Evolutionary conservation across 2,329 filamentous ascomycete species (phyloP), one percentile per base, ranked within the genome.

Genomic region (Alternaria solani): DNA sequence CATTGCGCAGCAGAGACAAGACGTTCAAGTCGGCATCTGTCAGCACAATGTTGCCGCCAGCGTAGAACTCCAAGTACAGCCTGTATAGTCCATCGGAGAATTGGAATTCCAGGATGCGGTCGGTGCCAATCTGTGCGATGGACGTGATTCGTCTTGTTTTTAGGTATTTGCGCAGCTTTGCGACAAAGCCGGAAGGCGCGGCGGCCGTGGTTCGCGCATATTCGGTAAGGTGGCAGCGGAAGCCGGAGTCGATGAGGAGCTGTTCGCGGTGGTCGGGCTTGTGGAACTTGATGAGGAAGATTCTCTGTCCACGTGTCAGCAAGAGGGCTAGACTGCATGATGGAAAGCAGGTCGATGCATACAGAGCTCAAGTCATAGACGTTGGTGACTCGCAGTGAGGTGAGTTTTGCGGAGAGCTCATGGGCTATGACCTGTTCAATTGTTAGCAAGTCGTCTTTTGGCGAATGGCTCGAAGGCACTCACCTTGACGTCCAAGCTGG

Each of bases 31-130:
- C 89, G 51, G 85, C 86, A 75, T 98, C 93, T 3, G 95, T 97
- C 54, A 99, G 84, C 62, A 99, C 92, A 62, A 99, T 90, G 75
- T 99, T 99, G 46, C 95, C 95, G 53, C 92, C 91, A 1, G 95
- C 94, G 76, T 97, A 99, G 81, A 99, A 99, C 80, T 99, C 95
- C 28, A 99, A 82, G 75, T 93, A 97, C 23, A 99, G 79, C 42
- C 90, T 86, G 75, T 96, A 97, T 68, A 89, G 86, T 11, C 95
- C 95, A 82, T 98, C 93, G 69, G 92, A 96, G 76, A 99, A 97
- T 71, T 91, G 87, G 55, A 99, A 88, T 76, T 98, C 93, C 54
- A 99, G 89, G 62, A 99, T 91, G 54, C 95, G 87, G 78, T 99
- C 95, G 2, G 94, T 97, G 49, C 95, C 95, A 51, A 99, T 87